These are phyloP conservation scores for Chondrostereum purpureum DNA, from an alignment of 1,284 basidiomycete genomes.

Conservation along the genomic window DNA sequence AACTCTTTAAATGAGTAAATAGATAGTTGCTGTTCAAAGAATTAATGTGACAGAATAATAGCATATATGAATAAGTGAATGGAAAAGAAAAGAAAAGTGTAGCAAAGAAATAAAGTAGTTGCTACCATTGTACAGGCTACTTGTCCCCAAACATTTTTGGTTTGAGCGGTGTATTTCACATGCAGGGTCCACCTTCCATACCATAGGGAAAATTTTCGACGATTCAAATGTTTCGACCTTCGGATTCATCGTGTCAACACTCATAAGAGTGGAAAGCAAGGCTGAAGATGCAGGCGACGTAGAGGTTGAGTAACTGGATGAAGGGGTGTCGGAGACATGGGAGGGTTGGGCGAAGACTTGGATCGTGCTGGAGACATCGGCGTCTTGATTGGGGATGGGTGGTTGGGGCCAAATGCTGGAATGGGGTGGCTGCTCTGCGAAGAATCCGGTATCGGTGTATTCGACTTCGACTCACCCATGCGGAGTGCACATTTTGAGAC, in stretches of 20 bases:
- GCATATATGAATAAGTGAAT: too few species aligned
- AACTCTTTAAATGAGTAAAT: too few species aligned
- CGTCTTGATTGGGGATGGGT: slow-evolving; percentile 17
- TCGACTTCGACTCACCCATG: slow-evolving; percentile 35
- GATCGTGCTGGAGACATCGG: slow-evolving; percentile 15
- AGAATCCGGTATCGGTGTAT: slow-evolving; percentile 45
- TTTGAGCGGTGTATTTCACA: too few species aligned
- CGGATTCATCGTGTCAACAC: slow-evolving; percentile 37
- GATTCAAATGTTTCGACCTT: slow-evolving; percentile 37
- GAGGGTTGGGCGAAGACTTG: slow-evolving; percentile 21
- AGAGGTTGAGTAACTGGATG: slow-evolving; percentile 35
- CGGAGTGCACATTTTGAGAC: slow-evolving; percentile 45
- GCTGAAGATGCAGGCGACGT: slow-evolving; percentile 49
- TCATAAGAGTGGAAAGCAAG: slow-evolving; percentile 46
- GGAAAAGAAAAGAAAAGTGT: too few species aligned
- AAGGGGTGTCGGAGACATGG: slow-evolving; percentile 43
- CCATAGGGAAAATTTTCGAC: too few species aligned
- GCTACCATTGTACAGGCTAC: too few species aligned
- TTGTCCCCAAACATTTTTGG: too few species aligned
- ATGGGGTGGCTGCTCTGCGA: slow-evolving; percentile 38
- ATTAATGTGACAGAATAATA: too few species aligned
- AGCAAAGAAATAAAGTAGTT: too few species aligned
- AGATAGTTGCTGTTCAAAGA: too few species aligned
- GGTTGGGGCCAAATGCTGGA: slow-evolving; percentile 41
- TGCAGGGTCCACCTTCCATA: too few species aligned